Conservation (phyloP, 371 early-diverging fungal genomes). For the Mucor saturninus region DNA sequence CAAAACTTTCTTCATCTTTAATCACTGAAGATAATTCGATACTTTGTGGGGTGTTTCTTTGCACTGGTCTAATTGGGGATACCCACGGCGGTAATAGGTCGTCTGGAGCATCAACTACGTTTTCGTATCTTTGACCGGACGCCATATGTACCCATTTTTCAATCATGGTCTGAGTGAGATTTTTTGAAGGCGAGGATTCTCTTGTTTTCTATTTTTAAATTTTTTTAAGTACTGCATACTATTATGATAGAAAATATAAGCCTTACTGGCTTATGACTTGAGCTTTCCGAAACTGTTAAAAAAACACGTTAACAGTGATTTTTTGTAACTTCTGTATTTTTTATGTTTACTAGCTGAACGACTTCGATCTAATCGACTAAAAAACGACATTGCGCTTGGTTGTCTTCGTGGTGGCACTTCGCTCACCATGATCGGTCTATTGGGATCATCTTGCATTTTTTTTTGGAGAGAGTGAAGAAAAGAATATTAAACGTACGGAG, state of each 20-base stretch:
- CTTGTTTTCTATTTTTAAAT: background rate
- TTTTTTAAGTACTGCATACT: background rate
- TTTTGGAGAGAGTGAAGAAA: background rate
- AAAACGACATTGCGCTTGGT: background rate
- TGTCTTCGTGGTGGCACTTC: background rate
- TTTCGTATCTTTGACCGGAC: background rate
- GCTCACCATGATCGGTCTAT: background rate
- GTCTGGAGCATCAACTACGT: background rate
- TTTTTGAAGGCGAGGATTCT: background rate
- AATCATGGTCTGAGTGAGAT: background rate
- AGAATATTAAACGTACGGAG: too few species aligned
- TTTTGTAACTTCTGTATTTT: too few species aligned
- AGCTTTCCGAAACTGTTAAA: too few species aligned
- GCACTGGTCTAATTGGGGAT: too few species aligned
- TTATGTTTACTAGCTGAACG: background rate
- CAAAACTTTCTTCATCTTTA: too few species aligned
- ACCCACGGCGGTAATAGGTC: constrained; percentile 1
- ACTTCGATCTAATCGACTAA: background rate
- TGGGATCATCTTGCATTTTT: constrained; percentile 1
- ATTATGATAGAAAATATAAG: too few species aligned
- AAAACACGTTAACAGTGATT: too few species aligned
- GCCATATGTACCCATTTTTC: background rate
- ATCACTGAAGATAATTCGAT: too few species aligned
- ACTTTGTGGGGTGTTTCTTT: too few species aligned
- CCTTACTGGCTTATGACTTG: too few species aligned